Conservation (phyloP, 768 basidiomycete species). For the Hypholoma sublateritium region DNA sequence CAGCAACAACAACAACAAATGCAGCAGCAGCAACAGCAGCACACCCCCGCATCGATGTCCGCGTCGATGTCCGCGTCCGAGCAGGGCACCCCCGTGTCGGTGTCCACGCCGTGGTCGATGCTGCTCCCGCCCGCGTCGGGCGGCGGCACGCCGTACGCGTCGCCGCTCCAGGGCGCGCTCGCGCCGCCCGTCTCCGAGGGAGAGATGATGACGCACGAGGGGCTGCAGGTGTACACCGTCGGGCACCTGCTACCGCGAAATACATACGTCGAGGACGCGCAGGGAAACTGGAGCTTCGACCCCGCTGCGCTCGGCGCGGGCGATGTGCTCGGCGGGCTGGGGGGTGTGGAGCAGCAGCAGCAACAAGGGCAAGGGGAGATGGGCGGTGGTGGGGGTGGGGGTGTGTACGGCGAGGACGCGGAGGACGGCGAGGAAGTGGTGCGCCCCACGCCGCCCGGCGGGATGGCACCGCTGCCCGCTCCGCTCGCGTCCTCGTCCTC, state of each 20-base stretch:
- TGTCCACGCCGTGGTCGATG: neutral
- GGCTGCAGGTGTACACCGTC: slow-evolving; percentile 78
- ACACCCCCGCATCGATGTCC: neutral
- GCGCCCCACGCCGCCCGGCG: slow-evolving; percentile 31
- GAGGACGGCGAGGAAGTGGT: slow-evolving; percentile 37
- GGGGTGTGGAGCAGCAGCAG: neutral
- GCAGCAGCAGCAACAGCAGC: neutral
- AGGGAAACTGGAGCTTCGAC: slow-evolving; percentile 65
- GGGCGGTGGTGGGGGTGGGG: slow-evolving; percentile 2
- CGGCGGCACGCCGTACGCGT: neutral
- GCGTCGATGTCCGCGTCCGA: neutral
- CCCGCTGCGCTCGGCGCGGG: slow-evolving; percentile 27
- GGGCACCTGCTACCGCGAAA: slow-evolving; percentile 71
- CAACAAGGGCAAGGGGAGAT: slow-evolving; percentile 5
- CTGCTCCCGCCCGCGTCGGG: neutral
- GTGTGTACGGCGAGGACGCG: slow-evolving; percentile 6
- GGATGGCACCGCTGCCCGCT: neutral
- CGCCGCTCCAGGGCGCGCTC: neutral
- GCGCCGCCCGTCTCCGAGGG: neutral
- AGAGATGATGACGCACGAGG: slow-evolving; percentile 48
- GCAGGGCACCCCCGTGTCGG: neutral
- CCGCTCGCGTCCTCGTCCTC: slow-evolving; percentile 17
- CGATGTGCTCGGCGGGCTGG: neutral
- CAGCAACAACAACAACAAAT: slow-evolving; percentile 5
- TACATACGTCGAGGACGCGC: slow-evolving; percentile 35